Base-by-base conservation (phyloP, 495 filamentous ascomycete genomes). In the Xylaria sp. region DNA sequence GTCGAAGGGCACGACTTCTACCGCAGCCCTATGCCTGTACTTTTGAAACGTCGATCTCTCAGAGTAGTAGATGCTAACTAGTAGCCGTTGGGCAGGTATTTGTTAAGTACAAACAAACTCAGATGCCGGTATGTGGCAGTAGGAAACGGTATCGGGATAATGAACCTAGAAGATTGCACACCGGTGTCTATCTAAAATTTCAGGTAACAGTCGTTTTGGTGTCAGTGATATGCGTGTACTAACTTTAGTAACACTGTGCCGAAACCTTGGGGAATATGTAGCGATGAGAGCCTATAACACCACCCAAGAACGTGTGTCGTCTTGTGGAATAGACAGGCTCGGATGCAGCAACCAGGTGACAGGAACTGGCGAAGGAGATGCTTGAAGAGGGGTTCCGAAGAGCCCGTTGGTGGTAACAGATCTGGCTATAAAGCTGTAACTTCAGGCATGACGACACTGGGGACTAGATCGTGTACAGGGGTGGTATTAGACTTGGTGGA, bases 91-190 rank as follows among this genome's bases (percentile, higher is more conserved):
- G 37, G 66, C 21, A 29, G 35, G 31, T 70, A 65, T 24, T 6
- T 44, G 33, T 55, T 58, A 48, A 70, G 35, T 50, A 71, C 58
- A 41, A 67, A 64, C 55, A 52, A 53, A 61, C 29, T 50, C 46
- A 70, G 33, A 57, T 70, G 68, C 55, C 31, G 50, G 65, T 48
- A 65, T 71, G 61, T 71, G 70, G 70, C 74, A 73, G 72, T 41
- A 35, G 61, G 43, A 70, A 53, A 67, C 17, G 37, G 55, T 40
- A 37, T 66, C 31, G 19, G 50, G 29, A 26, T 31, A 37, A 29
- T 46, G 52, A 48, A 43, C 41, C 61, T 7, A 21, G 31, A 33
- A 19, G 33, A 26, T 55, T 44, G 26, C 58, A 48, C 69, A 26
- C 61, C 41, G 61, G 41, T 59, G 61, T 71, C 50, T 26, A 50